phyloP scores from a whole-genome alignment of 495 filamentous ascomycete genomes.

The Choiromyces venosus region DNA sequence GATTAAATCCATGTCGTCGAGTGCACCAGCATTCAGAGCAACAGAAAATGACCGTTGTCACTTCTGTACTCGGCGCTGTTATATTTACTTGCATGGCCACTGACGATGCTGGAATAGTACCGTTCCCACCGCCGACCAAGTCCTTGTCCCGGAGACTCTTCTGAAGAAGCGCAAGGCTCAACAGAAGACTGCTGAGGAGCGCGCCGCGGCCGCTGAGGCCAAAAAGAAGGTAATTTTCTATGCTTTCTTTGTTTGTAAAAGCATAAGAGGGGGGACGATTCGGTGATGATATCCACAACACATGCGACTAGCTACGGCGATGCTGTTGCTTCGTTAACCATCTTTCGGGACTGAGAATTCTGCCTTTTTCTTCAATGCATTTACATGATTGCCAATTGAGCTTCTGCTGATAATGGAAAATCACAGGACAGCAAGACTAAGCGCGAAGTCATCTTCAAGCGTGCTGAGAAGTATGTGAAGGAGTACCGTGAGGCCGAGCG shows the following conservation, averaged over 20 bases:
- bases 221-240: slow-evolving; percentile 74
- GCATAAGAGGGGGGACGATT: slow-evolving; percentile 44
- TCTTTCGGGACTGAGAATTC: slow-evolving; percentile 98
- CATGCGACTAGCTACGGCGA: slow-evolving; percentile 88
- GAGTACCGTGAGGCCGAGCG: slow-evolving; percentile 98
- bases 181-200: slow-evolving; percentile 92
- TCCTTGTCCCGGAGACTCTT: slow-evolving; percentile 94
- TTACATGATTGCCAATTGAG: slow-evolving; percentile 34
- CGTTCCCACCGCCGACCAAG: slow-evolving; percentile 82
- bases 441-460: slow-evolving; percentile 97
- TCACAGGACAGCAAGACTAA: slow-evolving; percentile 89
- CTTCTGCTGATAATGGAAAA: slow-evolving; percentile 36
- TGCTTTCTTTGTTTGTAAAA: slow-evolving; percentile 39
- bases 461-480: slow-evolving; percentile 98
- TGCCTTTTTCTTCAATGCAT: slow-evolving; percentile 19
- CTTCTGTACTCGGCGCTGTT: slow-evolving; percentile 83
- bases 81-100: slow-evolving; percentile 59
- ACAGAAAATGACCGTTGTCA: slow-evolving; percentile 59
- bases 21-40: slow-evolving; percentile 82
- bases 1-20: slow-evolving; percentile 75
- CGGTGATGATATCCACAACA: slow-evolving; percentile 71
- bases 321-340: slow-evolving; percentile 93
- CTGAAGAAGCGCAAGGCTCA: slow-evolving; percentile 99
- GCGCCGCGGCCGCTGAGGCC: slow-evolving; percentile 69
- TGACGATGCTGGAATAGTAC: slow-evolving; percentile 70